Conservation (phyloP, 2,329 filamentous ascomycete genomes). For the Sporothrix brasiliensis region DNA sequence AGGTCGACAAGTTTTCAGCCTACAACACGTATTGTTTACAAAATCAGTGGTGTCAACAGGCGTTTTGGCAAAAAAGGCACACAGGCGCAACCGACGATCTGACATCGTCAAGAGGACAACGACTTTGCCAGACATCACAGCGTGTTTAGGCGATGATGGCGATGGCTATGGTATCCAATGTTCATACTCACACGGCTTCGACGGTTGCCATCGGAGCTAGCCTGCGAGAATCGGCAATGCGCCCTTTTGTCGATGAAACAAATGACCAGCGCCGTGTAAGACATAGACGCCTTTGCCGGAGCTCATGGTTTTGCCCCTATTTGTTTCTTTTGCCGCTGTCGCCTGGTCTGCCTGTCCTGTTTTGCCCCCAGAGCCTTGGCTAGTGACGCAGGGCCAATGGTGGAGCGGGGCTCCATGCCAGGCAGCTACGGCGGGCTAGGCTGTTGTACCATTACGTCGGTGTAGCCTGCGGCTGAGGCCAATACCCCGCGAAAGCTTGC, state of each 20-base stretch:
- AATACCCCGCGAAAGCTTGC: conserved; percentile 27
- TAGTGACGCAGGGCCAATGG: background rate
- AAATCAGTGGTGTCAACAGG: no score
- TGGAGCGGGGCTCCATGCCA: conserved; percentile 22
- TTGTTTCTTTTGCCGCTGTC: background rate
- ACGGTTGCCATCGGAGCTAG: no score
- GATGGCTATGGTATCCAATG: no score
- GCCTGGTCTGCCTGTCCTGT: background rate
- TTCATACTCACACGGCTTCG: no score
- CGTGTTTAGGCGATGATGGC: no score
- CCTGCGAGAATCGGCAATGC: no score
- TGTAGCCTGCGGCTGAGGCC: conserved; percentile 12
- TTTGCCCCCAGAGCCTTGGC: background rate
- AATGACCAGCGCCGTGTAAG: background rate
- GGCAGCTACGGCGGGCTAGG: conserved; percentile 22
- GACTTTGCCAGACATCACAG: no score
- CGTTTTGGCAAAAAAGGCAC: no score
- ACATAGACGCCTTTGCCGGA: background rate
- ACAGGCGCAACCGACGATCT: no score
- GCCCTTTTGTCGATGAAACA: background rate
- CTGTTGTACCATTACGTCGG: conserved; percentile 20
- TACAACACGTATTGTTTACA: no score
- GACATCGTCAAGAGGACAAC: no score
- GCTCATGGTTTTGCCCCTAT: background rate
- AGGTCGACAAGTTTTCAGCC: no score